phyloP scores from a whole-genome alignment of 2,329 filamentous ascomycete species.

The Talaromyces sp. region DNA sequence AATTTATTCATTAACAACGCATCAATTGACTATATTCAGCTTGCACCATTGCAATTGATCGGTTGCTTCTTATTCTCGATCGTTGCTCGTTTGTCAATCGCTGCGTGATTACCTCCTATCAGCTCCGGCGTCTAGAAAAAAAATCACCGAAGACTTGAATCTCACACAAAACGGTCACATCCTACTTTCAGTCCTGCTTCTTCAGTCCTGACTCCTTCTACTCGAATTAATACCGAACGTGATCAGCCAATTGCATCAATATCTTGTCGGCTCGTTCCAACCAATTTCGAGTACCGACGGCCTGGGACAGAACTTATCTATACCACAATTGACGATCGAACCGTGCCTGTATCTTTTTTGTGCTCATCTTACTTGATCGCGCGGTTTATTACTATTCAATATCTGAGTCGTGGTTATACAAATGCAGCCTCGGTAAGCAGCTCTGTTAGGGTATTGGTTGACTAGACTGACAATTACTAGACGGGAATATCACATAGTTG shows the following conservation, averaged over 20 bases:
- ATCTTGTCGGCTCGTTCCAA: not conserved
- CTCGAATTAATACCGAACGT: not conserved
- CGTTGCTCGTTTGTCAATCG: slow-evolving; percentile 1
- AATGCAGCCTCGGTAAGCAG: slow-evolving; percentile 13
- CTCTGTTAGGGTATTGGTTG: not conserved
- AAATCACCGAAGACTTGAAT: not conserved
- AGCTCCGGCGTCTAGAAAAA: not conserved
- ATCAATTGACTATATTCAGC: not conserved
- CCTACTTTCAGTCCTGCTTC: not conserved
- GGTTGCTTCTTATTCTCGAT: not conserved
- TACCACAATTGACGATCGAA: not conserved
- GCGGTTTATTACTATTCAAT: not conserved
- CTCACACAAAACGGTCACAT: not conserved
- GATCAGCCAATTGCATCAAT: not conserved
- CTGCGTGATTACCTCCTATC: not conserved
- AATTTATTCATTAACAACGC: not conserved
- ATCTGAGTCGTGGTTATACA: not conserved
- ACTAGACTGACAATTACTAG: slow-evolving; percentile 34
- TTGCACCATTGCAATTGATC: not conserved
- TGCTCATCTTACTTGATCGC: not conserved
- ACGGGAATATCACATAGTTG: slow-evolving; percentile 77
- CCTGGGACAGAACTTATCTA: not conserved
- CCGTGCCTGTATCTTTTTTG: not conserved
- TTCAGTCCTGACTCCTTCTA: not conserved
- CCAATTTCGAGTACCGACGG: not conserved